A percentile compares a stretch with the other conserved stretches of the same genome.
These are phyloP conservation scores for Xylariaceae sp. DNA, from an alignment of 2,329 filamentous ascomycete genomes.

Conservation along the genomic window DNA sequence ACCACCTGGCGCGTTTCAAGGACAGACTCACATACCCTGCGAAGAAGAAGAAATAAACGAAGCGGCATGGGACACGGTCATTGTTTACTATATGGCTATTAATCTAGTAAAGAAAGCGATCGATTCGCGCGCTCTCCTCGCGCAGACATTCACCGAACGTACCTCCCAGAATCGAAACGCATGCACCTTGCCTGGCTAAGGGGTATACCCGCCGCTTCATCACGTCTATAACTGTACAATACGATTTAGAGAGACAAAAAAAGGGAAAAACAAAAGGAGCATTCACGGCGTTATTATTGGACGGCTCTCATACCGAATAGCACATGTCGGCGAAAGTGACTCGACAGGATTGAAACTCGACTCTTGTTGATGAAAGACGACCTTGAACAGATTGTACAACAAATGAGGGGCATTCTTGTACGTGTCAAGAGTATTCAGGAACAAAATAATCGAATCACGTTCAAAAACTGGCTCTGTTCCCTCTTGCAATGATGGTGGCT, in stretches of 20 bases:
- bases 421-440: neutral
- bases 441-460: neutral
- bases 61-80: neutral
- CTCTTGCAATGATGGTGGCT: no score
- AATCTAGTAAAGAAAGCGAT: neutral
- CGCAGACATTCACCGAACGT: neutral
- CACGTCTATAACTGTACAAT: conserved; percentile 4
- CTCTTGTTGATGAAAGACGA: neutral
- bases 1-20: conserved; percentile 77
- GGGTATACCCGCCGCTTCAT: neutral
- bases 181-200: no score
- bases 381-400: conserved; percentile 11
- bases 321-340: neutral
- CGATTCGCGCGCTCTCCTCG: neutral
- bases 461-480: no score
- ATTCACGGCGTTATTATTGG: conserved; percentile 5
- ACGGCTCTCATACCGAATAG: neutral
- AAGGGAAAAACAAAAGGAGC: neutral
- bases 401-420: conserved; percentile 4
- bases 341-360: neutral
- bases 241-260: neutral
- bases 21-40: conserved; percentile 57
- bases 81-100: neutral
- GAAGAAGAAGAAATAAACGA: conserved; percentile 40
- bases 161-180: neutral